Evolutionary conservation across 2,329 filamentous ascomycete species (phyloP).

Genomic region (Mariannaea sp.): DNA sequence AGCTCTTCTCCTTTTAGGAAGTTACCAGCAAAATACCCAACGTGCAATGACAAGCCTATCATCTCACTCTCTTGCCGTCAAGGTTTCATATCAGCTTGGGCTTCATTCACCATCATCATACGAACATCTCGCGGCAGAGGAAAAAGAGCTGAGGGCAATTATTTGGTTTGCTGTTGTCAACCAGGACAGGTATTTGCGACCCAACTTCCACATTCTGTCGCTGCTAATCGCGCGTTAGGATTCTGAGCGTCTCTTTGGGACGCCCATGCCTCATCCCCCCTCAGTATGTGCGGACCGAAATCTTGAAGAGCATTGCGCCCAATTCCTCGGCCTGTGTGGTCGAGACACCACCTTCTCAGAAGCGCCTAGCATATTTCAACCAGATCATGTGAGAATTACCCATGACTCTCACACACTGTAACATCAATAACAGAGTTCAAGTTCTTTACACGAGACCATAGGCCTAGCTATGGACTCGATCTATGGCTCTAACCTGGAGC

Average conservation of each 20-base stretch:
- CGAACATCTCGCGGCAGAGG: constrained; percentile 24
- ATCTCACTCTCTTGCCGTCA: constrained; percentile 40
- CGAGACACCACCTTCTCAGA: constrained; percentile 2
- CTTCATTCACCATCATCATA: constrained; percentile 41
- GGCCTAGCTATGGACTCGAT: constrained; percentile 11
- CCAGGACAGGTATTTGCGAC: constrained; percentile 32
- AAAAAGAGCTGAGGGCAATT: constrained; percentile 36
- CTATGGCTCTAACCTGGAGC: constrained; percentile 11
- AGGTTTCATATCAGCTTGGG: constrained; percentile 42
- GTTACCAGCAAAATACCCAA: constrained; percentile 44
- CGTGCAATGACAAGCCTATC: constrained; percentile 41
- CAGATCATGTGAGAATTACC: constrained; percentile 4
- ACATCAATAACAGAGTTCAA: neutral
- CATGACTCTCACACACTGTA: neutral
- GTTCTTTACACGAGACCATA: constrained; percentile 11
- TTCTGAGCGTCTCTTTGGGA: constrained; percentile 7
- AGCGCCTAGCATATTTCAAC: constrained; percentile 12
- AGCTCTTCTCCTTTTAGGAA: constrained; percentile 39
- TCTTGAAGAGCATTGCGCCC: constrained; percentile 7
- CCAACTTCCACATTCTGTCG: neutral
- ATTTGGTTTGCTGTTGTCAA: constrained; percentile 42
- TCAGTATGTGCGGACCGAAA: constrained; percentile 13
- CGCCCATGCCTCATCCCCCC: constrained; percentile 14
- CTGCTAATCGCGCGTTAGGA: neutral
- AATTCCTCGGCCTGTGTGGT: neutral